phyloP scores from a whole-genome alignment of 129 eudicot species.

The Silybum marianum region DNA sequence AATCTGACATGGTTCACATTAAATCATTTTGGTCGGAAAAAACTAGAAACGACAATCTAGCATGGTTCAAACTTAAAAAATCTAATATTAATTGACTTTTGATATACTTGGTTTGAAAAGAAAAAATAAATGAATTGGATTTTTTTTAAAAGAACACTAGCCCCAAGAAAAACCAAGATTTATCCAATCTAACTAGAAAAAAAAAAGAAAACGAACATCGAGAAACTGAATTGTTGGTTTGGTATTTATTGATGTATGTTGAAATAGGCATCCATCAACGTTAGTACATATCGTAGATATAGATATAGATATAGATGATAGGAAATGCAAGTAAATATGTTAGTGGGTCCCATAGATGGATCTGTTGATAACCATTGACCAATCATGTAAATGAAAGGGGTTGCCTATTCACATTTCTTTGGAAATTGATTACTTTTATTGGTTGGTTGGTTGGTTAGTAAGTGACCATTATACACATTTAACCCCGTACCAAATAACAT shows the following conservation, averaged over 20 bases:
- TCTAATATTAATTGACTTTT: background rate
- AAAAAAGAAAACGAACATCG: background rate
- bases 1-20: background rate
- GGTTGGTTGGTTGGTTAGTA: conserved; percentile 12
- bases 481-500: conserved; percentile 15
- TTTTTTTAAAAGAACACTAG: background rate
- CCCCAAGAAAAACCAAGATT: background rate
- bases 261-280: background rate
- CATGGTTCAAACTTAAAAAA: background rate
- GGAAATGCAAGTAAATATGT: background rate
- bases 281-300: background rate
- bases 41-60: too few species aligned
- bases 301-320: background rate
- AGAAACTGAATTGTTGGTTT: background rate
- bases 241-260: background rate
- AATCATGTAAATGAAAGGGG: background rate
- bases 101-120: too few species aligned
- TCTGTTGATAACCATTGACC: conserved; percentile 2
- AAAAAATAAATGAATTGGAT: too few species aligned
- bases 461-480: conserved; percentile 12
- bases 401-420: background rate
- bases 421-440: conserved; percentile 1
- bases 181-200: background rate
- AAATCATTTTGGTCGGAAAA: too few species aligned
- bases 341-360: background rate